A percentile compares a stretch with the other conserved stretches of the same genome.
Evolutionary conservation across 768 basidiomycete species (phyloP).

Genomic region (Phlegmacium glaucopus): DNA sequence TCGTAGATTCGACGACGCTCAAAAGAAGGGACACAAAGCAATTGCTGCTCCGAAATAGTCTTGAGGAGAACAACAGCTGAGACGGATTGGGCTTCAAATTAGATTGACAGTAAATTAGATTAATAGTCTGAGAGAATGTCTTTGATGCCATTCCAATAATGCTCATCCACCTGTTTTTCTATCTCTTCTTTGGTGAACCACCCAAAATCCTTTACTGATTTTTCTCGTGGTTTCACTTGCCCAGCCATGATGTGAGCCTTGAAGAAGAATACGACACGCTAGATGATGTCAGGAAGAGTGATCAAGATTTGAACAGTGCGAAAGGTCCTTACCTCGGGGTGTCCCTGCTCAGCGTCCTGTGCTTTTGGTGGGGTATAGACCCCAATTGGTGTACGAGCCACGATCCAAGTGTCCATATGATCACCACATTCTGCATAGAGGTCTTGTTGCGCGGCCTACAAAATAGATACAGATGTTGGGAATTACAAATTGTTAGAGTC

Average conservation of each 20-base stretch:
- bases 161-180: slow-evolving; percentile 54
- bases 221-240: slow-evolving; percentile 60
- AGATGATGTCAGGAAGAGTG: neutral
- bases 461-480: slow-evolving; percentile 1
- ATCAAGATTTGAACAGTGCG: neutral
- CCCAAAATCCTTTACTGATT: slow-evolving; percentile 69
- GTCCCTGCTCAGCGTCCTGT: slow-evolving; percentile 21
- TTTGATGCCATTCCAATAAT: slow-evolving; percentile 76
- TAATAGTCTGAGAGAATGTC: slow-evolving; percentile 76
- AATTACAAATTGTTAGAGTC: neutral
- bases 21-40: slow-evolving; percentile 59
- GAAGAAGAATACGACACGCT: slow-evolving; percentile 86
- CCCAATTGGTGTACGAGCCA: slow-evolving; percentile 87
- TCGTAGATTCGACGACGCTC: slow-evolving; percentile 87
- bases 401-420: slow-evolving; percentile 91
- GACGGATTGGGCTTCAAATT: neutral
- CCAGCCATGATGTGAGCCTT: slow-evolving; percentile 93
- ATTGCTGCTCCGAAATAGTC: slow-evolving; percentile 48
- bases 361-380: slow-evolving; percentile 53
- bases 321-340: slow-evolving; percentile 33
- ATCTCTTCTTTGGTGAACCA: slow-evolving; percentile 97
- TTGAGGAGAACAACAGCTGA: no score
- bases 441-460: slow-evolving; percentile 71
- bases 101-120: slow-evolving; percentile 13
- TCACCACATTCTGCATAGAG: slow-evolving; percentile 71